A percentile compares a stretch with the other conserved stretches of the same genome.
Conservation (phyloP, 75 land plant species). For the Pinus tabuliformis region DNA sequence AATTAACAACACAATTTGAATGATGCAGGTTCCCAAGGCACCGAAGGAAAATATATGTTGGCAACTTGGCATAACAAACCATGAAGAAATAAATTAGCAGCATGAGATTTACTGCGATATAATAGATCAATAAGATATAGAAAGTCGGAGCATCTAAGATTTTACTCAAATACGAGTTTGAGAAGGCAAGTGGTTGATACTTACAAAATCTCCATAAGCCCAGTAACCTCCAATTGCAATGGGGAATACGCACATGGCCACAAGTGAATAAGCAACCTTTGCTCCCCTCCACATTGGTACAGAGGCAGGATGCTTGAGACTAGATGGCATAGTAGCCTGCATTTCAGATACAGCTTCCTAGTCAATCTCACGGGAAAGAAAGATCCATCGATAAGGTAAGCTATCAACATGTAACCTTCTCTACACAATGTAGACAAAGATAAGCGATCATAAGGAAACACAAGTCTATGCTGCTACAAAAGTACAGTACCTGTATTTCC, state of each 20-base stretch:
- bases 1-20: background rate
- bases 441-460: background rate
- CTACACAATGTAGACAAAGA: background rate
- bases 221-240: conserved; percentile 53
- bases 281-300: conserved; percentile 68
- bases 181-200: conserved; percentile 1
- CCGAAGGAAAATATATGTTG: background rate
- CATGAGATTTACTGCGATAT: too few species aligned
- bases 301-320: conserved; percentile 49
- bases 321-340: conserved; percentile 67
- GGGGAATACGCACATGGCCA: conserved; percentile 51
- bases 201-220: conserved; percentile 45
- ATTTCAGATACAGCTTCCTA: background rate
- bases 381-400: background rate
- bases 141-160: too few species aligned
- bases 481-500: conserved; percentile 57
- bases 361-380: background rate
- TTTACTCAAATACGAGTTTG: too few species aligned
- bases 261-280: conserved; percentile 38
- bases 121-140: too few species aligned
- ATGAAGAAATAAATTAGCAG: background rate
- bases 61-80: background rate
- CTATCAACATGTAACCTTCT: background rate
- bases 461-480: background rate
- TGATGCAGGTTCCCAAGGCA: background rate